These are phyloP conservation scores for Orbilia javanica DNA, from an alignment of 2,329 filamentous ascomycete species.

Conservation along the genomic window DNA sequence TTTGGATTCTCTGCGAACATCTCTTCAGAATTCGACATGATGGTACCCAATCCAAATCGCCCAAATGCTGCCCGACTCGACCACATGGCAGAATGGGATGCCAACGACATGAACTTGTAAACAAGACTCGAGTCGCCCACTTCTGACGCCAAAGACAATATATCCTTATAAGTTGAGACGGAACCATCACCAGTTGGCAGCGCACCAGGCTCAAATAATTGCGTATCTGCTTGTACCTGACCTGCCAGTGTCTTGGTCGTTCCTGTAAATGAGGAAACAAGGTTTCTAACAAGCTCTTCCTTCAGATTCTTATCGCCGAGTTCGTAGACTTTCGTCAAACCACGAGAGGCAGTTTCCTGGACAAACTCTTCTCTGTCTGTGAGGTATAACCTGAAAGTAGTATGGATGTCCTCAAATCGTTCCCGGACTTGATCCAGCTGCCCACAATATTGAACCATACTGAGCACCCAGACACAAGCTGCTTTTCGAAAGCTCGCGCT, in stretches of 20 bases:
- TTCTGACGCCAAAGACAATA: slow-evolving; percentile 93
- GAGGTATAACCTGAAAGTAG: slow-evolving; percentile 87
- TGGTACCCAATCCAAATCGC: slow-evolving; percentile 89
- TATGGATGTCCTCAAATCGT: slow-evolving; percentile 82
- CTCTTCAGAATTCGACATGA: slow-evolving; percentile 84
- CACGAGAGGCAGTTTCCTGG: slow-evolving; percentile 92
- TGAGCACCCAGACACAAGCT: slow-evolving; percentile 94
- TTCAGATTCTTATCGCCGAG: slow-evolving; percentile 85
- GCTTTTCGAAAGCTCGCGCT: slow-evolving; percentile 67
- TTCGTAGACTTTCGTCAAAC: slow-evolving; percentile 92
- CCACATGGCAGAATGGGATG: slow-evolving; percentile 96
- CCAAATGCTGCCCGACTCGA: slow-evolving; percentile 96
- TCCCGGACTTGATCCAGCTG: slow-evolving; percentile 80
- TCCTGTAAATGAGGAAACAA: slow-evolving; percentile 89
- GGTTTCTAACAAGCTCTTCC: slow-evolving; percentile 84
- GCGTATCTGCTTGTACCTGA: slow-evolving; percentile 89
- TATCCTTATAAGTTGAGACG: slow-evolving; percentile 96
- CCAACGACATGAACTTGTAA: slow-evolving; percentile 98
- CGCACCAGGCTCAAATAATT: slow-evolving; percentile 91
- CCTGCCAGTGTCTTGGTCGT: slow-evolving; percentile 76
- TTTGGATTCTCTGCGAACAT: slow-evolving; percentile 85
- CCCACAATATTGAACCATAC: slow-evolving; percentile 88
- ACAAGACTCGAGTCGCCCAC: slow-evolving; percentile 96
- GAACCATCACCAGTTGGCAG: slow-evolving; percentile 90
- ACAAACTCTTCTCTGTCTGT: slow-evolving; percentile 89